Conservation (phyloP, 176 grass and related monocot species). For the Zea luxurians region DNA sequence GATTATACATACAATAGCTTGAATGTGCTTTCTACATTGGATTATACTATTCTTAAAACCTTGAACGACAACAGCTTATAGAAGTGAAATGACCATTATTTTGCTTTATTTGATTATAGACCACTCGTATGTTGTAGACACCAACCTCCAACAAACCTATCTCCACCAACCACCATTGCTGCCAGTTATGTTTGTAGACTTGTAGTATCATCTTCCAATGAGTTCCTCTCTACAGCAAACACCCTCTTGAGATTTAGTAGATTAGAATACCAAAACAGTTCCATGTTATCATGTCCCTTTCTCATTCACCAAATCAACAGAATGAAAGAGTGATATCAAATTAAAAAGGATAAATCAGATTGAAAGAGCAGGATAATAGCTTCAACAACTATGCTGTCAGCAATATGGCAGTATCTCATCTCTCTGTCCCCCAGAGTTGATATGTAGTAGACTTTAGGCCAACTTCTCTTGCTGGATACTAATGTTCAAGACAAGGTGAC, state of each 20-base stretch:
- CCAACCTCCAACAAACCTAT: no score
- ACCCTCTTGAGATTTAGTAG: not conserved
- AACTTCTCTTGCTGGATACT: not conserved
- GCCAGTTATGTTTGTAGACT: not conserved
- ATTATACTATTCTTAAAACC: no score
- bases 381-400: not conserved
- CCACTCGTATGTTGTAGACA: no score
- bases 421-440: not conserved
- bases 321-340: not conserved
- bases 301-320: not conserved
- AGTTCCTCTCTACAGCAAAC: slow-evolving; percentile 1
- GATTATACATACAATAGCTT: no score
- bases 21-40: no score
- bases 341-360: not conserved
- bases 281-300: not conserved
- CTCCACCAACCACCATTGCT: no score
- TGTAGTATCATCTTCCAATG: not conserved
- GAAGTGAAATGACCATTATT: no score
- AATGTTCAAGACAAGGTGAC: not conserved
- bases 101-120: no score
- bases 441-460: not conserved
- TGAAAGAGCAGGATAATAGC: not conserved
- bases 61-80: no score
- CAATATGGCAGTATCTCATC: not conserved
- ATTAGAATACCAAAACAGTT: not conserved